Conservation (phyloP, 2,329 filamentous ascomycete genomes). For the Leptosphaerulina australis region DNA sequence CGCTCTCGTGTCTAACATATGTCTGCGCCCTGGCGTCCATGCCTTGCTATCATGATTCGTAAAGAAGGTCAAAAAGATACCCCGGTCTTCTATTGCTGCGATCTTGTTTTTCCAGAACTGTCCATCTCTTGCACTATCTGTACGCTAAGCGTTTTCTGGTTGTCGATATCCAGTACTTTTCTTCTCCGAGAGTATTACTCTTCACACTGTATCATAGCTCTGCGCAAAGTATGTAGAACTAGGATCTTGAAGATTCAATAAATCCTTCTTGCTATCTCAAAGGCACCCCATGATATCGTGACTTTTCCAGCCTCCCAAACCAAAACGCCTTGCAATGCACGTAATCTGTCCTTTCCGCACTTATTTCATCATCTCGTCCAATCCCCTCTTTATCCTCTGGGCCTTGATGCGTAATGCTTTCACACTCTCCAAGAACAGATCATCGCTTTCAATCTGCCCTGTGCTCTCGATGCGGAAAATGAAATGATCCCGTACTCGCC, state of each 20-base stretch:
- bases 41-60: neutral
- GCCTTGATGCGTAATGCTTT: constrained; percentile 87
- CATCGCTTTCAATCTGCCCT: constrained; percentile 92
- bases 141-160: neutral
- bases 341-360: constrained; percentile 6
- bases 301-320: constrained; percentile 24
- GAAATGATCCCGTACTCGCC: constrained; percentile 90
- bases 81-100: neutral
- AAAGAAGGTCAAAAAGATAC: neutral
- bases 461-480: constrained; percentile 96
- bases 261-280: constrained; percentile 8
- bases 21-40: neutral
- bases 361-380: constrained; percentile 54
- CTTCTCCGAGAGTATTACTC: constrained; percentile 9
- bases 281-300: constrained; percentile 18
- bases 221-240: neutral
- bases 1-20: no score
- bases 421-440: constrained; percentile 89
- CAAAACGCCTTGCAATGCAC: constrained; percentile 38
- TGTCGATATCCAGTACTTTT: neutral
- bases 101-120: neutral
- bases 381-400: constrained; percentile 71
- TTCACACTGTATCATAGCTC: neutral
- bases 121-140: neutral
- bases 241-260: constrained; percentile 1